Evolutionary conservation across 306 rosid genomes (phyloP), one percentile per base, ranked within the genome.

Genomic region (Gleditsia sinensis): DNA sequence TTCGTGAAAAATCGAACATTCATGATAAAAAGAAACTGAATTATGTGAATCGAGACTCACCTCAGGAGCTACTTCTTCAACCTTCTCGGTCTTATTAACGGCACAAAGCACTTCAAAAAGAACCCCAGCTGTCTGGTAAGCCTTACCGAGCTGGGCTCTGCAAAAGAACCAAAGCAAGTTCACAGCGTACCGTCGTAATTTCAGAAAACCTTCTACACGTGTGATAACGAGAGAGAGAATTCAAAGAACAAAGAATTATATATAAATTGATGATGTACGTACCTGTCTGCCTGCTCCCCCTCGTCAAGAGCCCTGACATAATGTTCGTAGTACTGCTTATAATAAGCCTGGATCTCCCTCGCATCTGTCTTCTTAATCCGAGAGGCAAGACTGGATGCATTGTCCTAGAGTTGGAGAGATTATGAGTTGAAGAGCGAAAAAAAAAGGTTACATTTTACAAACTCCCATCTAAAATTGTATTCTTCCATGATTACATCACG

Each of bases 21-120:
- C 67, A 50, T 54, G 20, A 55, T 49, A 57, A 77, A 68, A 23
- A 5, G 68, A 71, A 76, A n/a, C 69, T 19, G 40, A 83, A 17
- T 71, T 37, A 27, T 25, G 50, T 51, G 17, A 49, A 79, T 53
- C 14, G 32, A 43, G 70, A 81, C 91, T 75, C 49, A 91, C 98
- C 97, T 94, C 98, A 9, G 98, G 98, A 76, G 98, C 96, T 58
- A 94, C 98, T 85, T 94, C 98, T 79, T 94, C 98, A 40, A 89
- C 97, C 80, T 94, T 91, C 88, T 91, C 98, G 16, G 94, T 86
- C 88, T 94, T 91, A 78, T 94, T 94, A 69, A 94, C 98, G 1
- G 94, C 98, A 55, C 98, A 94, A 54, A 91, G 97, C 78, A 94
- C 98, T 88, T 94, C 98, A 68, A 94, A 94, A 67, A 91, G 98